phyloP scores from a whole-genome alignment of 352 stramenopile species.

The Globisporangium barbulae region DNA sequence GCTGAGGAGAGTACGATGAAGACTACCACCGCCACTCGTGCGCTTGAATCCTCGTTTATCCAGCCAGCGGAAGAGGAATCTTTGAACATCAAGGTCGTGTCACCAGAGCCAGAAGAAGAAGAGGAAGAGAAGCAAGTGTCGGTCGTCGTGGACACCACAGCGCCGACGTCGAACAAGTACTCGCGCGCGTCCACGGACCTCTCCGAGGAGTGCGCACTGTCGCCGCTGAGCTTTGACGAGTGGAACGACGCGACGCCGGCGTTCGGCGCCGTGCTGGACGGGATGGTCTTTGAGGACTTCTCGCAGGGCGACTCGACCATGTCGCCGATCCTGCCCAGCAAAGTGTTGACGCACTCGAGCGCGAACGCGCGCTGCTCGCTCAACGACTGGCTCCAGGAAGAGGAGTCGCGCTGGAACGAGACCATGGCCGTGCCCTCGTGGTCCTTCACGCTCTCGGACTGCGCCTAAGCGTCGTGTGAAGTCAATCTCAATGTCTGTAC shows the following conservation, averaged over 20 bases:
- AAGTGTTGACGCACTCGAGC: constrained; percentile 3
- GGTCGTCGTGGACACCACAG: constrained; percentile 13
- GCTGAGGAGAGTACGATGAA: background rate
- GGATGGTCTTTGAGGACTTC: constrained; percentile 39
- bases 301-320: constrained; percentile 31
- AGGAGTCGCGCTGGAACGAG: constrained; percentile 54
- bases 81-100: constrained; percentile 3
- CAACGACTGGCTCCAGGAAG: constrained; percentile 54
- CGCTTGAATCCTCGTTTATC: background rate
- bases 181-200: constrained; percentile 2
- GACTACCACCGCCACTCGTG: background rate
- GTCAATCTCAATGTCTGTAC: constrained; percentile 4
- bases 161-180: constrained; percentile 27
- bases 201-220: constrained; percentile 25
- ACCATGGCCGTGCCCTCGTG: constrained; percentile 49
- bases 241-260: constrained; percentile 42
- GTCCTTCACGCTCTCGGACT: constrained; percentile 55
- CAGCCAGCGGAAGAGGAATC: background rate
- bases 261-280: constrained; percentile 44
- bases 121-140: background rate
- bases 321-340: constrained; percentile 13
- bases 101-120: background rate
- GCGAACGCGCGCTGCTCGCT: constrained; percentile 31
- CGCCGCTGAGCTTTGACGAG: constrained; percentile 58
- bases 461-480: constrained; percentile 20